Base-by-base conservation (phyloP, 805 yeast species). In the Starmera pachycereana region DNA sequence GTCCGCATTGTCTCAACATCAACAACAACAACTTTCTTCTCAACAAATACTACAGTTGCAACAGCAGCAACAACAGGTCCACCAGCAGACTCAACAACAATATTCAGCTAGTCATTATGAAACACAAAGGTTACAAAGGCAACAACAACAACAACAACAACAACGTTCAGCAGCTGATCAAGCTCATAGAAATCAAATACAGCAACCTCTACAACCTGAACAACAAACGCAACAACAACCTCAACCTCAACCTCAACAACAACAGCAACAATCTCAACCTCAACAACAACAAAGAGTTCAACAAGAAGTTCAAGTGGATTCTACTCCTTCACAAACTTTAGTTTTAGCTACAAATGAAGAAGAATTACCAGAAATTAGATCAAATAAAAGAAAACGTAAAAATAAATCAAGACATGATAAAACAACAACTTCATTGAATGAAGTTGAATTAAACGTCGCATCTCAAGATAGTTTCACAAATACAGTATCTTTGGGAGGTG, bases 191-290 rank as follows among this genome's bases (percentile, higher is more conserved):
- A 22, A 22, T 22, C 25, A 22, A 22, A 6, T 31, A 2, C 44
- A 42, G 22, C 16, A 16, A 8, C 43, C 38, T 19, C 47, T 36
- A 13, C 39, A 38, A n/a, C 45, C 25, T 22, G 25, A 36, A 6
- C 44, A 38, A 29, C 35, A 35, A 7, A 35, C 14, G 14, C 45
- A 45, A 16, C 37, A 35, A 6, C 51, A 48, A 22, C 43, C 38
- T 12, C 47, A 38, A 13, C 44, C 37, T 29, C 49, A 42, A 13
- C 42, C 33, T 30, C 33, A 22, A 9, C 49, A 44, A 29, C 48
- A 40, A 9, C 39, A 32, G n/a, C n/a, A n/a, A n/a, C n/a, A n/a
- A n/a, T 45, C 40, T 18, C 40, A 40, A 35, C 37, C 33, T 11
- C 37, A 38, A 13, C 36, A 29, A 31, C 30, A 30, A 30, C 40